Base-by-base conservation (phyloP, 805 yeast genomes). In the Tetrapisispora arboricola region DNA sequence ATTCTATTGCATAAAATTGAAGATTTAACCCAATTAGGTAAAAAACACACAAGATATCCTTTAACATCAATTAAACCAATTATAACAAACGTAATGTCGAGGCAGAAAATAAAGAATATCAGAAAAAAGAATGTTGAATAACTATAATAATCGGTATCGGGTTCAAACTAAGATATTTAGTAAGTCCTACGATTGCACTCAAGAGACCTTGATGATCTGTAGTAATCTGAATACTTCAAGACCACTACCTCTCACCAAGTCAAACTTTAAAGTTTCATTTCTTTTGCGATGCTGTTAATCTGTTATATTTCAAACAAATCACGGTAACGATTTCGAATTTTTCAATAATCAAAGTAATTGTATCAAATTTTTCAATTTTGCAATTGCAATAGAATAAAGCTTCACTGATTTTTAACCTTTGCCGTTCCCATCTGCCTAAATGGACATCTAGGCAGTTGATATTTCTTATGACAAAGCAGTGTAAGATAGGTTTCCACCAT, bases 171-270 rank as follows among this genome's bases (percentile, higher is more conserved):
- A 10, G 13, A 7, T 25, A 6, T 25, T 25, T 25, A 17, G 21
- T 6, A 6, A 30, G 59, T 56, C 61, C 60, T 55, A 50, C 63
- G 58, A 59, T 59, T 59, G 64, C 64, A 59, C 64, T 59, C 60
- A 59, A 57, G 60, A 57, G 57, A 54, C 63, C 54, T 48, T 50
- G 42, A 6, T 25, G 19, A 35, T 12, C 17, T 4, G 15, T 5
- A 4, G 15, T n/a, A 5, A n/a, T 4, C n/a, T 11, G 3, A 27
- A 9, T 25, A 21, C 16, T 20, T n/a, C n/a, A n/a, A n/a, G n/a
- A n/a, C n/a, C n/a, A n/a, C n/a, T n/a, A n/a, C n/a, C n/a, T n/a
- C n/a, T n/a, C n/a, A n/a, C n/a, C n/a, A n/a, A n/a, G n/a, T n/a
- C n/a, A n/a, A n/a, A n/a, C 27, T 25, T 22, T 10, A 10, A 22